These are phyloP conservation scores for Microdochium nivale DNA, from an alignment of 2,329 filamentous ascomycete species.

Conservation along the genomic window DNA sequence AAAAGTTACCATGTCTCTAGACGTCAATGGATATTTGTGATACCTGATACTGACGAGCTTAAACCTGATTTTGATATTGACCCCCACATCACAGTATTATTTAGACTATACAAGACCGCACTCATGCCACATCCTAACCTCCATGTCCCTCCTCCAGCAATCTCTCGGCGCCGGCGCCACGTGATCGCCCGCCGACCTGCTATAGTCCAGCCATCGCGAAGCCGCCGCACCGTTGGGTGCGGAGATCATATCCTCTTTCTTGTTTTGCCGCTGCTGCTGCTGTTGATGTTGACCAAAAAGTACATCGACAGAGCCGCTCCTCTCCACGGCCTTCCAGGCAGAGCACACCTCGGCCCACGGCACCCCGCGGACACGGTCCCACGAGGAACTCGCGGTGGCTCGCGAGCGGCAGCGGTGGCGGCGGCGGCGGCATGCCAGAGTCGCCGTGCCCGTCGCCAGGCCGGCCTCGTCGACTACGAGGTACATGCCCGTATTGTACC, in stretches of 20 bases:
- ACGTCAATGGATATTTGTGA: no score
- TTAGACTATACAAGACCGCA: background rate
- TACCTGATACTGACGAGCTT: no score
- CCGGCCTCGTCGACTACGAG: background rate
- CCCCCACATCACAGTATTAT: no score
- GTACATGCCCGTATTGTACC: background rate
- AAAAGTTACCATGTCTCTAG: no score
- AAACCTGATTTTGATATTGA: no score
- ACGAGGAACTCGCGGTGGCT: background rate
- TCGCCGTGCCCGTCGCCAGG: background rate
- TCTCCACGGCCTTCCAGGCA: background rate
- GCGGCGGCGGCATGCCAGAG: background rate
- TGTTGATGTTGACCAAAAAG: background rate
- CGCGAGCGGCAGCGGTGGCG: background rate
- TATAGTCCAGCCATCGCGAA: background rate
- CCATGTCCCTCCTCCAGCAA: constrained; percentile 16
- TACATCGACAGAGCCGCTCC: background rate
- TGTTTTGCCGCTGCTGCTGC: background rate
- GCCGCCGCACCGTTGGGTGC: background rate
- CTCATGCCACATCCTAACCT: background rate
- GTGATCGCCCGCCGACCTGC: background rate
- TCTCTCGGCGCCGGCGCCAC: background rate
- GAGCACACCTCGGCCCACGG: background rate
- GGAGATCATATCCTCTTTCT: background rate
- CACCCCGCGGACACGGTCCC: background rate